Percentiles rank a stretch among this genome's conserved stretches.
These are phyloP conservation scores for Truncatella angustata DNA, from an alignment of 2,329 filamentous ascomycete species.

Conservation along the genomic window DNA sequence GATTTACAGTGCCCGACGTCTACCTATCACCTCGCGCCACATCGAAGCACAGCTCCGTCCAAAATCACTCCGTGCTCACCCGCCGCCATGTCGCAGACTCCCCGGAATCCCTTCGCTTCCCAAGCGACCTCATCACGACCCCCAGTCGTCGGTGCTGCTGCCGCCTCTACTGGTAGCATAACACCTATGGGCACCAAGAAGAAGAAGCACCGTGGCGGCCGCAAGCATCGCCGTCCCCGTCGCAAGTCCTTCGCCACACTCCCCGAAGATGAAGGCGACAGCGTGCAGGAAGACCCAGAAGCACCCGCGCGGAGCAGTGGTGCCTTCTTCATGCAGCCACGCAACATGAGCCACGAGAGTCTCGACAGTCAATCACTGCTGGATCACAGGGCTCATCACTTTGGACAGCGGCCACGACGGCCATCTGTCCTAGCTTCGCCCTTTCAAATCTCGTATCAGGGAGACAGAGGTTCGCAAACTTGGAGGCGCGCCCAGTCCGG, in stretches of 20 bases:
- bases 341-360: conserved; percentile 77
- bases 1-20: background rate
- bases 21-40: conserved; percentile 6
- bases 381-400: conserved; percentile 60
- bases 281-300: conserved; percentile 23
- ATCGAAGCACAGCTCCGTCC: background rate
- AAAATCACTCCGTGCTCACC: background rate
- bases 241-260: conserved; percentile 77
- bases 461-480: background rate
- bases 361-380: conserved; percentile 85
- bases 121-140: background rate
- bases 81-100: background rate
- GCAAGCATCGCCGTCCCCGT: conserved; percentile 71
- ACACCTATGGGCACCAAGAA: conserved; percentile 54
- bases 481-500: background rate
- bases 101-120: background rate
- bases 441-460: conserved; percentile 24
- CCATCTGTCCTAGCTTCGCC: conserved; percentile 43
- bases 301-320: conserved; percentile 31
- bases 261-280: conserved; percentile 49
- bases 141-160: background rate
- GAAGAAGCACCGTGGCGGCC: conserved; percentile 70
- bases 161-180: conserved; percentile 12
- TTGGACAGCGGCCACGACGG: conserved; percentile 60
- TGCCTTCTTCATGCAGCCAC: conserved; percentile 46